Evolutionary conservation across 371 early-diverging fungal species (phyloP).

Genomic region (Thermomucor indicae-seudaticae): DNA sequence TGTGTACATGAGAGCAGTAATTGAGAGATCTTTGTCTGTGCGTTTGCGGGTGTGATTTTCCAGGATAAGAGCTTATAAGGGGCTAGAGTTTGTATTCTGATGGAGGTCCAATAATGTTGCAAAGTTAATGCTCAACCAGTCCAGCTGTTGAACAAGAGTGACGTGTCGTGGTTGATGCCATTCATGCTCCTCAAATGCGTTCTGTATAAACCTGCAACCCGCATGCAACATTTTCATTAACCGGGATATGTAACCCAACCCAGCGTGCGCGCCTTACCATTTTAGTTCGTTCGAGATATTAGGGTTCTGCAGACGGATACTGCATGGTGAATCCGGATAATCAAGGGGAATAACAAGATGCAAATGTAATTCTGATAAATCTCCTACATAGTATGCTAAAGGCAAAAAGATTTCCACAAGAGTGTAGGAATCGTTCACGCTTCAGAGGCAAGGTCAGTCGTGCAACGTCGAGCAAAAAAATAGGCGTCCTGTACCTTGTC

Average conservation of each 20-base stretch:
- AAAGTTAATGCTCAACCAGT: constrained; percentile 33
- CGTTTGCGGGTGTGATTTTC: too few relatives aligned
- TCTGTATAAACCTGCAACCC: constrained; percentile 17
- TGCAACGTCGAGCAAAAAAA: not conserved
- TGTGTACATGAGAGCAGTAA: too few relatives aligned
- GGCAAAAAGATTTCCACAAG: constrained; percentile 21
- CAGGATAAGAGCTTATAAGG: too few relatives aligned
- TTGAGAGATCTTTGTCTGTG: too few relatives aligned
- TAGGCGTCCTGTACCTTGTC: constrained; percentile 17
- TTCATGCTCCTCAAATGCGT: constrained; percentile 30
- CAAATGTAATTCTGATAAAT: constrained; percentile 11
- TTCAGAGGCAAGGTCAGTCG: not conserved
- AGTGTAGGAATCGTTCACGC: constrained; percentile 9
- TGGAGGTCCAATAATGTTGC: constrained; percentile 7
- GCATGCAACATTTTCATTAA: too few relatives aligned
- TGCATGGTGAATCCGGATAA: constrained; percentile 36
- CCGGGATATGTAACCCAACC: too few relatives aligned
- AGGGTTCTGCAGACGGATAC: constrained; percentile 26
- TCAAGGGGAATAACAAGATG: constrained; percentile 26
- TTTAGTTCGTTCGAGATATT: constrained; percentile 17
- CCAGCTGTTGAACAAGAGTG: constrained; percentile 40
- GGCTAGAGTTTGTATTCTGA: too few relatives aligned
- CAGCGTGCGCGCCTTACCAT: constrained; percentile 21
- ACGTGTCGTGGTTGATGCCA: constrained; percentile 37
- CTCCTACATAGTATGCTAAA: constrained; percentile 2